These are phyloP conservation scores for Lactarius vividus DNA, from an alignment of 768 basidiomycete species.

Conservation along the genomic window DNA sequence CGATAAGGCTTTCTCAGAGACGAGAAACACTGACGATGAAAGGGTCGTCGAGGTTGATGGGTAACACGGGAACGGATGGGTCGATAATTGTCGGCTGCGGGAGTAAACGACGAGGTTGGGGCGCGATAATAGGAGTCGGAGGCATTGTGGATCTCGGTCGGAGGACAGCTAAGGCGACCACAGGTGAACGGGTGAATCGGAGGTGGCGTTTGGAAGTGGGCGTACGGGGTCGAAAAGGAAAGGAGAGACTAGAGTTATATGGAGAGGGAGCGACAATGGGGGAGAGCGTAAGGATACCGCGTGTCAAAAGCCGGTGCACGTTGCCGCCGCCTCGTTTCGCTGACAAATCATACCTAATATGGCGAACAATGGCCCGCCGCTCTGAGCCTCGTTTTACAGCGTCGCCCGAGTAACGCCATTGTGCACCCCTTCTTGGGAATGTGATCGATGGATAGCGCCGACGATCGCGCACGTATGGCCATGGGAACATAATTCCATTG, in stretches of 20 bases:
- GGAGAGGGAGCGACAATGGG: conserved; percentile 22
- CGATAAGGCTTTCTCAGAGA: conserved; percentile 6
- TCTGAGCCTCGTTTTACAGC: conserved; percentile 26
- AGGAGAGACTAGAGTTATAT: conserved; percentile 25
- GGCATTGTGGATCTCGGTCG: conserved; percentile 23
- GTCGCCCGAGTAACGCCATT: conserved; percentile 25
- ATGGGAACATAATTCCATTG: conserved; percentile 6
- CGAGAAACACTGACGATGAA: conserved; percentile 25
- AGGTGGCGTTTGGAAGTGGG: conserved; percentile 7
- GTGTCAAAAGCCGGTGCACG: conserved; percentile 27
- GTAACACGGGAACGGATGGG: conserved; percentile 16
- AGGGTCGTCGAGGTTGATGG: conserved; percentile 25
- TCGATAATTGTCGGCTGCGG: conserved; percentile 24
- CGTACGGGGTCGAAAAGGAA: conserved; percentile 14
- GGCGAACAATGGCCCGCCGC: conserved; percentile 24
- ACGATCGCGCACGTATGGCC: conserved; percentile 17
- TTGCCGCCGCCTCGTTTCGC: conserved; percentile 23
- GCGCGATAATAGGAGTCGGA: conserved; percentile 27
- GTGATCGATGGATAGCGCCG: conserved; percentile 16
- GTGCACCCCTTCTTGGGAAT: not conserved
- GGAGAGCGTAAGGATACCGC: conserved; percentile 19
- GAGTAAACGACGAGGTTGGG: conserved; percentile 24
- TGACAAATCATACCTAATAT: conserved; percentile 25
- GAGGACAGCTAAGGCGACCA: not conserved
- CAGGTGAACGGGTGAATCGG: not conserved